phyloP scores from a whole-genome alignment of 306 rosid species.

The Glycine latifolia region DNA sequence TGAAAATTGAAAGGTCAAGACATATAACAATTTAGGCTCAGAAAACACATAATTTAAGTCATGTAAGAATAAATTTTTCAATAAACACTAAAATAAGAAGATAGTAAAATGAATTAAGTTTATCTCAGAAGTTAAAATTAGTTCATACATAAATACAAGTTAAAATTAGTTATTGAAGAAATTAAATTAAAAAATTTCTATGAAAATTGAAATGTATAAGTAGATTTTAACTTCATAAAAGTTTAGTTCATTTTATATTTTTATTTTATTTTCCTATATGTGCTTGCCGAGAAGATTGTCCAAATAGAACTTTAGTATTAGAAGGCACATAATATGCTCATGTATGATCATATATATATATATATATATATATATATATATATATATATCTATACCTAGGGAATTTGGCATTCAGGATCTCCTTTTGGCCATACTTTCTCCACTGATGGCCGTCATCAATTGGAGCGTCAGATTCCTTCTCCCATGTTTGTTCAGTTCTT shows the following conservation, averaged over 20 bases:
- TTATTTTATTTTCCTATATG: too few relatives aligned
- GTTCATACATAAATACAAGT: too few relatives aligned
- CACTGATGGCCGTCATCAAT: slow-evolving; percentile 70
- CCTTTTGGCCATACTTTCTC: slow-evolving; percentile 86
- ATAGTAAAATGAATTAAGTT: too few relatives aligned
- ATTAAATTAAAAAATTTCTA: too few relatives aligned
- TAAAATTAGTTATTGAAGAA: too few relatives aligned
- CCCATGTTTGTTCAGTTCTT: slow-evolving; percentile 54
- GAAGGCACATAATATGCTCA: not conserved
- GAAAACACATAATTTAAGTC: not conserved
- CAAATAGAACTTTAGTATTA: not conserved
- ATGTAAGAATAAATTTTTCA: not conserved
- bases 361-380: not conserved
- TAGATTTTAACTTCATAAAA: too few relatives aligned
- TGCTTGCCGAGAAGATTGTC: not conserved
- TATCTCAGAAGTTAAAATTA: too few relatives aligned
- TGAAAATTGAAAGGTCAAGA: slow-evolving; percentile 11
- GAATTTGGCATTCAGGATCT: slow-evolving; percentile 47
- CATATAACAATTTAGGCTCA: slow-evolving; percentile 11
- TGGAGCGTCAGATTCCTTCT: slow-evolving; percentile 48
- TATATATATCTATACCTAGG: slow-evolving; percentile 54
- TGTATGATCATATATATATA: not conserved
- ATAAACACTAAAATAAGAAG: not conserved
- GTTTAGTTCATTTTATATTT: too few relatives aligned
- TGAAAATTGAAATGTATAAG: too few relatives aligned